Evolutionary conservation across 257 asterid species (phyloP).

Genomic region (Jacaranda copaia): DNA sequence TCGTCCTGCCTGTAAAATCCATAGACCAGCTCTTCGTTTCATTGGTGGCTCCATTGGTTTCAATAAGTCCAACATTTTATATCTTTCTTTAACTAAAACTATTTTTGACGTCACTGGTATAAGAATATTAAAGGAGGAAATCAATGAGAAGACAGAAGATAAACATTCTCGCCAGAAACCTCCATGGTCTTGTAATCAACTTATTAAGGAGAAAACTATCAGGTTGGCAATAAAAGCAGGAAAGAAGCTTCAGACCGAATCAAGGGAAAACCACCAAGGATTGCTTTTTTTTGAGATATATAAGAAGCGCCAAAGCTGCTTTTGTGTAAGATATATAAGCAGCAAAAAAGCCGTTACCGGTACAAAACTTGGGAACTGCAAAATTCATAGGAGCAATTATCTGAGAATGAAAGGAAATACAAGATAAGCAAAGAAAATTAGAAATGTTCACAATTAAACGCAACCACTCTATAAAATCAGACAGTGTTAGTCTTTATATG

Average conservation of each 20-base stretch:
- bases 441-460: not conserved
- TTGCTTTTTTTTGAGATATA: slow-evolving; percentile 22
- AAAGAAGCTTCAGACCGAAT: slow-evolving; percentile 28
- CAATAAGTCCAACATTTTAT: slow-evolving; percentile 63
- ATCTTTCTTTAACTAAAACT: slow-evolving; percentile 37
- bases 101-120: slow-evolving; percentile 28
- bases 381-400: slow-evolving; percentile 27
- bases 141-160: slow-evolving; percentile 37
- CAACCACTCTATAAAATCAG: slow-evolving; percentile 13
- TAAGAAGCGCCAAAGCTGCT: slow-evolving; percentile 25
- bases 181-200: slow-evolving; percentile 38
- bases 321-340: slow-evolving; percentile 9
- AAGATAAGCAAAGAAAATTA: slow-evolving; percentile 17
- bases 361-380: slow-evolving; percentile 29
- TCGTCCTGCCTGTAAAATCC: slow-evolving; percentile 94
- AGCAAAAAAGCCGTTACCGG: slow-evolving; percentile 23
- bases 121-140: slow-evolving; percentile 36
- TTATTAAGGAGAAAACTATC: slow-evolving; percentile 21
- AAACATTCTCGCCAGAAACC: slow-evolving; percentile 33
- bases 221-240: slow-evolving; percentile 13
- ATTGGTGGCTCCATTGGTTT: slow-evolving; percentile 85
- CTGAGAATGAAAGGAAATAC: slow-evolving; percentile 28
- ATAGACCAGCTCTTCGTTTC: slow-evolving; percentile 88
- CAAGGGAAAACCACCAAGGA: slow-evolving; percentile 25
- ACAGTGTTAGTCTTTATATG: not conserved